Evolutionary conservation across 2,329 filamentous ascomycete species (phyloP).

Genomic region (Furcasterigmium furcatum): DNA sequence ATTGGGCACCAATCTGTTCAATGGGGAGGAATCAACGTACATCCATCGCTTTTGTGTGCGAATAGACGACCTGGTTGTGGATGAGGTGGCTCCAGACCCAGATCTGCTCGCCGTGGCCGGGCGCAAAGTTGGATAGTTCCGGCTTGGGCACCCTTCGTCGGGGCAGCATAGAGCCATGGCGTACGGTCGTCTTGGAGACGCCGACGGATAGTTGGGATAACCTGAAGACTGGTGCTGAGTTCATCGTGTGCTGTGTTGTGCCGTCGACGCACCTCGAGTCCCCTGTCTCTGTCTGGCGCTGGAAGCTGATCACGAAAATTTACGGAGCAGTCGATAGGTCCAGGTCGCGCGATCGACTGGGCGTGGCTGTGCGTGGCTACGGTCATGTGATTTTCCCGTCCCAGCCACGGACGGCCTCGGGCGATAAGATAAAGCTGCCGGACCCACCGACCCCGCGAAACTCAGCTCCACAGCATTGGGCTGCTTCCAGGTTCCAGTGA

Average conservation of each 20-base stretch:
- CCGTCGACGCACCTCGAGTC: constrained; percentile 6
- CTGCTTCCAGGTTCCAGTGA: constrained; percentile 14
- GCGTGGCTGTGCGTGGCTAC: constrained; percentile 2
- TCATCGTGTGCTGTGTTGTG: constrained; percentile 27
- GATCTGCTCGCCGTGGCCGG: constrained; percentile 54
- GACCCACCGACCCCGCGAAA: background rate
- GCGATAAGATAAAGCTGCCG: background rate
- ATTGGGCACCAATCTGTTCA: background rate
- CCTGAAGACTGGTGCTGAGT: constrained; percentile 26
- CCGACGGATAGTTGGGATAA: constrained; percentile 37
- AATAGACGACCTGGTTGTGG: constrained; percentile 50
- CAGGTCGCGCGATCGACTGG: constrained; percentile 4
- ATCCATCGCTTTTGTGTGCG: constrained; percentile 39
- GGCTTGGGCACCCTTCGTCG: constrained; percentile 14
- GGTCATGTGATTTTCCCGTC: background rate
- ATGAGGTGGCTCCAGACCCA: constrained; percentile 51
- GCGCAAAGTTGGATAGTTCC: constrained; percentile 18
- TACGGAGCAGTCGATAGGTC: constrained; percentile 9
- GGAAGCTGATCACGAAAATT: constrained; percentile 10
- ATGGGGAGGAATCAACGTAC: constrained; percentile 27
- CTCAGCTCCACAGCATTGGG: background rate
- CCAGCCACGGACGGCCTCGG: background rate
- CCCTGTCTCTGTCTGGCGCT: constrained; percentile 1
- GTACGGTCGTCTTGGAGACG: constrained; percentile 36
- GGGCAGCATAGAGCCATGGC: constrained; percentile 27